Evolutionary conservation across 305 asterid genomes (phyloP).

Genomic region (Fraxinus sp.): DNA sequence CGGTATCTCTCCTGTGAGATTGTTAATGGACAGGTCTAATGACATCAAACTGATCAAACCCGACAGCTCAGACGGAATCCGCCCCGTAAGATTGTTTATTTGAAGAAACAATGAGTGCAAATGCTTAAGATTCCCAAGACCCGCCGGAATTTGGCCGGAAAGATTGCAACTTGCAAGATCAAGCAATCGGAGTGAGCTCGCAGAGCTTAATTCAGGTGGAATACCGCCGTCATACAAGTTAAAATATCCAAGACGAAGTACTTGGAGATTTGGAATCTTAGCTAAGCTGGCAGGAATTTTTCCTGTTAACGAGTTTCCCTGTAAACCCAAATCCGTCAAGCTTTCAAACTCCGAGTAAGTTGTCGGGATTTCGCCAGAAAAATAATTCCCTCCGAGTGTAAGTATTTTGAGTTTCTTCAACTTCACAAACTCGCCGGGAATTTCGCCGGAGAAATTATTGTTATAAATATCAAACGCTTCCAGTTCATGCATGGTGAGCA

Average conservation of each 20-base stretch:
- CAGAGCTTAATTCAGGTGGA: slow-evolving; percentile 69
- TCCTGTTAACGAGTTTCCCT: slow-evolving; percentile 71
- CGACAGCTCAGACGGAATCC: slow-evolving; percentile 64
- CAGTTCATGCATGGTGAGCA: slow-evolving; percentile 39
- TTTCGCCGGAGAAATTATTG: slow-evolving; percentile 58
- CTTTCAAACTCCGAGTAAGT: slow-evolving; percentile 53
- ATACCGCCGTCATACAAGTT: slow-evolving; percentile 74
- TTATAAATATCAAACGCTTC: slow-evolving; percentile 65
- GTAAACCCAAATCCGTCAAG: slow-evolving; percentile 47
- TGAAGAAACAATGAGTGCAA: slow-evolving; percentile 71
- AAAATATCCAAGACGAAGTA: slow-evolving; percentile 62
- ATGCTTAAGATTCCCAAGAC: slow-evolving; percentile 71
- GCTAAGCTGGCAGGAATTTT: slow-evolving; percentile 64
- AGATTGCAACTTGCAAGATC: slow-evolving; percentile 70
- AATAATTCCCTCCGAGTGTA: slow-evolving; percentile 64
- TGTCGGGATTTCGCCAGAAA: slow-evolving; percentile 73
- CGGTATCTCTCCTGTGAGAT: slow-evolving; percentile 65
- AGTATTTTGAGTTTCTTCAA: slow-evolving; percentile 43
- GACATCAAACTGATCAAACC: slow-evolving; percentile 68
- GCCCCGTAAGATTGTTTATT: slow-evolving; percentile 64
- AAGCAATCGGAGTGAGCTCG: slow-evolving; percentile 48
- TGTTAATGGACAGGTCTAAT: slow-evolving; percentile 63
- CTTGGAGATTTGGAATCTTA: slow-evolving; percentile 48
- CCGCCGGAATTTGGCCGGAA: slow-evolving; percentile 71
- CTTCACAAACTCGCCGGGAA: slow-evolving; percentile 58